A percentile compares a stretch with the other conserved stretches of the same genome.
phyloP scores from a whole-genome alignment of 257 asterid genomes.

The Linaria vulgaris region DNA sequence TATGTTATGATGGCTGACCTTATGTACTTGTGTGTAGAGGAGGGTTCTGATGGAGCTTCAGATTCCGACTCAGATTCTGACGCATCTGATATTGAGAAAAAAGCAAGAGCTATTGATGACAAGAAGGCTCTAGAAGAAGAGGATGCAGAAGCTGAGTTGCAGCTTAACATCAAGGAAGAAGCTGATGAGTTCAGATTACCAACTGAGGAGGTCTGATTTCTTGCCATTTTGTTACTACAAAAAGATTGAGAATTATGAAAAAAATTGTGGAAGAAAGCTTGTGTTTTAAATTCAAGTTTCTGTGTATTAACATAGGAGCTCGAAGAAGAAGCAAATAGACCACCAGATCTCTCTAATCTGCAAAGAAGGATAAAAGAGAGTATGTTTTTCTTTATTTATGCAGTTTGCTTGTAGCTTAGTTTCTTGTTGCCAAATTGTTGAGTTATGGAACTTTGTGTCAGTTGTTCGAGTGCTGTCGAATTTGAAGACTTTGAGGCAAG shows the following conservation, averaged over 20 bases:
- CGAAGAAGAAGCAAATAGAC: slow-evolving; percentile 69
- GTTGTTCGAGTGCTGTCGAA: slow-evolving; percentile 87
- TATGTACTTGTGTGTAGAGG: slow-evolving; percentile 31
- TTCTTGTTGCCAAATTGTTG: slow-evolving; percentile 11
- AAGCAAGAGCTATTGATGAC: slow-evolving; percentile 50
- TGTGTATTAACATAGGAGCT: slow-evolving; percentile 56
- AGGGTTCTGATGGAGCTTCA: slow-evolving; percentile 39
- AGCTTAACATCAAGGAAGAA: slow-evolving; percentile 62
- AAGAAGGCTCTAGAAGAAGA: slow-evolving; percentile 44
- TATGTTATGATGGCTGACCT: neutral
- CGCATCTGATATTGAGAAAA: slow-evolving; percentile 52
- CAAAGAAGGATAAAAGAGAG: slow-evolving; percentile 88
- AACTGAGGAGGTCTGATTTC: slow-evolving; percentile 55
- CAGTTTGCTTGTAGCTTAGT: neutral
- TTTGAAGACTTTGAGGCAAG: slow-evolving; percentile 71
- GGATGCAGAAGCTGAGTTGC: slow-evolving; percentile 55
- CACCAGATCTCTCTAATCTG: slow-evolving; percentile 84
- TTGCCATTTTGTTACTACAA: slow-evolving; percentile 15
- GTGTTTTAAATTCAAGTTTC: neutral
- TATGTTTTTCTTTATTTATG: slow-evolving; percentile 33
- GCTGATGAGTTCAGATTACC: slow-evolving; percentile 84
- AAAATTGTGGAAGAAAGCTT: neutral
- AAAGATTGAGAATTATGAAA: neutral
- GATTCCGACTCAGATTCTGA: slow-evolving; percentile 59
- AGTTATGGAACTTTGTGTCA: slow-evolving; percentile 37